Base-by-base conservation (phyloP, 176 grass and related monocot genomes). In the Microstegium vimineum region DNA sequence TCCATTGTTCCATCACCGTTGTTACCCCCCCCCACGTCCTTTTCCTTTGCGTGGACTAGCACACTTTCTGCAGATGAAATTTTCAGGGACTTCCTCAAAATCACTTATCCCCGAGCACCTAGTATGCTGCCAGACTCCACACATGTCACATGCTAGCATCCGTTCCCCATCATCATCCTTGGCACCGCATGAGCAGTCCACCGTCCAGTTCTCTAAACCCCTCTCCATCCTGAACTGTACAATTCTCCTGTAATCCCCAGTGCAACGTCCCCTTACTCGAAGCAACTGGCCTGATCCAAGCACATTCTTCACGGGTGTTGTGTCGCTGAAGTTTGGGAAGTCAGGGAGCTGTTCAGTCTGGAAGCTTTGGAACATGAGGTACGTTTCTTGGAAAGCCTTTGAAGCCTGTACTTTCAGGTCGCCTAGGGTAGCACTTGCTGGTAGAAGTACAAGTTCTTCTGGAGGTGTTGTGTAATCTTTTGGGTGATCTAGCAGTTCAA, bases 91-190 rank as follows among this genome's bases (percentile, higher is more conserved):
- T 28, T 98, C 93, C 14, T 98, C 93, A 72, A 77, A 84, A 88
- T 98, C 96, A 31, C 74, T 91, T 43, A 98, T 91, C 13, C 96
- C 93, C 3, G 86, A 89, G 49, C 96, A 98, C 57, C 96, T 98
- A 15, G 93, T 98, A 66, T 98, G 96, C 78, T 98, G 96, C 96
- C 96, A 98, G 27, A 93, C 89, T 56, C 93, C 96, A 77, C 96
- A 98, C 10, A 71, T 38, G 49, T 98, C 96, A 61, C 96, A 98
- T 14, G 96, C 96, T 81, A 98, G 70, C 96, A 98, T 98, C 72
- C 96, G 91, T 75, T 98, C 96, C 3, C 96, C 96, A 34, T 98
- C 96, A 54, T 98, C 96, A 16, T 98, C 96, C 66, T 89, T 92
- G 62, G 96, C 96, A 5, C 96, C 96, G 30, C 96, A 98, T 36